Evolutionary conservation across 169 alveolate species (phyloP).

Genomic region (Plasmodium falciparum): DNA sequence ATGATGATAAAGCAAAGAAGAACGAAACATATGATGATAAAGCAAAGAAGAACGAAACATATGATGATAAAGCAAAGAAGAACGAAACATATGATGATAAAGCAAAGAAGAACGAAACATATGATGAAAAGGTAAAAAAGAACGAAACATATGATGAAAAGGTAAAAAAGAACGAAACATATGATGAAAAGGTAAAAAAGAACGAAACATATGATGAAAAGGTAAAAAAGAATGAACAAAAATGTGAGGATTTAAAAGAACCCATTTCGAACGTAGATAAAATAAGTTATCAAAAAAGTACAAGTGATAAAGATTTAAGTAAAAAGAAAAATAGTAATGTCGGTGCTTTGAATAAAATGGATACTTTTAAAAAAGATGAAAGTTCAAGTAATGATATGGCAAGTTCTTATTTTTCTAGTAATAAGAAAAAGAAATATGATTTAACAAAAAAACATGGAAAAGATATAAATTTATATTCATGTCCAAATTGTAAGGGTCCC

Average conservation of each 20-base stretch:
- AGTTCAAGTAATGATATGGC: slow-evolving; percentile 25
- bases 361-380: slow-evolving; percentile 24
- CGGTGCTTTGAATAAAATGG: background rate
- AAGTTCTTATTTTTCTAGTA: slow-evolving; percentile 68
- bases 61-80: too few relatives aligned
- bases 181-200: background rate
- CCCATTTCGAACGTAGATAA: background rate
- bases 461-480: slow-evolving; percentile 77
- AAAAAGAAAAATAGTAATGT: background rate
- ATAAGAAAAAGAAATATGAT: slow-evolving; percentile 54
- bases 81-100: too few relatives aligned
- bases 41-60: too few relatives aligned
- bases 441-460: slow-evolving; percentile 50
- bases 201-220: background rate
- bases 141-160: background rate
- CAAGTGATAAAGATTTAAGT: background rate
- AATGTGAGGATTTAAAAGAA: background rate
- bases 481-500: slow-evolving; percentile 87
- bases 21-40: too few relatives aligned
- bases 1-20: too few relatives aligned
- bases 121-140: too few relatives aligned
- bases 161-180: background rate
- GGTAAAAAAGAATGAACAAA: background rate
- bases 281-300: slow-evolving; percentile 1
- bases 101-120: background rate